Evolutionary conservation across 2,329 filamentous ascomycete species (phyloP), one percentile per base, ranked within the genome.

Genomic region (Penicillium olsonii): DNA sequence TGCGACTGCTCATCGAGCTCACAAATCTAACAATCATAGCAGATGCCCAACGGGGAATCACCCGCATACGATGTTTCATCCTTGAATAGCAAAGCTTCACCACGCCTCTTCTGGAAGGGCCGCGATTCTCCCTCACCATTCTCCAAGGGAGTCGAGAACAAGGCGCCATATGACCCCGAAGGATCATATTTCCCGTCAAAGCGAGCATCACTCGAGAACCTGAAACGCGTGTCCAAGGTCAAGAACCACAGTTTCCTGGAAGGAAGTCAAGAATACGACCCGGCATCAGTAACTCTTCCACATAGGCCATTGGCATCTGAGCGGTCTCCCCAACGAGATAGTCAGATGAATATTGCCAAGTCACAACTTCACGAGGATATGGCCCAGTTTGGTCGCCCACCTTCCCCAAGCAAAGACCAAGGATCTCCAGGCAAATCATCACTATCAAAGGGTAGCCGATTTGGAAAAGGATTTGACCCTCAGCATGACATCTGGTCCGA

Each of bases 161-260:
- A 76, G 39, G 70, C 79, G 48, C 84, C 74, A 47, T 73, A 73
- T 52, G 78, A 84, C 57, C 78, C 82, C 50, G 79, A 83, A 42
- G 78, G 81, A 37, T 84, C 87, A 10, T 83, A 86, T 7, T 87
- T 87, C 38, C 85, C 89, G 18, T 86, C 84, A 50, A 88, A 90
- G 65, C 87, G 92, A 67, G 89, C 90, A 38, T 97, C 92, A 15
- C 92, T 99, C 60, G 94, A 99, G 80, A 92, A 92, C 66, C 81
- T 99, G 52, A 95, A 96, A 75, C 90, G 87, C 69, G 92, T 91
- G 26, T 96, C 92, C 47, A 88, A 94, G 53, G 94, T 99, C 64
- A 96, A 92, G 80, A 97, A 96, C 77, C 96, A 92, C 81, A 95
- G 87, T 75, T 90, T 96, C 68, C 87, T 92, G 47, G 92, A 96